phyloP scores from a whole-genome alignment of 768 basidiomycete genomes.

The Steccherinum ochraceum region DNA sequence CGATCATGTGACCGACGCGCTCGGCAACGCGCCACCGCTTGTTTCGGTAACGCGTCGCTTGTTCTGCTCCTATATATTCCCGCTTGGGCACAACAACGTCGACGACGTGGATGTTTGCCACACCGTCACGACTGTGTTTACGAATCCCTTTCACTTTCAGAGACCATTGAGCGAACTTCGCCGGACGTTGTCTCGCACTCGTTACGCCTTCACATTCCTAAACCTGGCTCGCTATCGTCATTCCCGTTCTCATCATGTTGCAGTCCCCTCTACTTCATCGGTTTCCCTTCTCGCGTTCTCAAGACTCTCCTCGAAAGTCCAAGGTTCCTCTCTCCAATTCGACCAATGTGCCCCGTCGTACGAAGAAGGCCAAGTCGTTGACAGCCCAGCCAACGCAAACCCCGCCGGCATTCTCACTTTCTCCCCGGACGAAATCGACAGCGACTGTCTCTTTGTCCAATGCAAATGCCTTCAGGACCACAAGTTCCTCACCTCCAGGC shows the following conservation, averaged over 20 bases:
- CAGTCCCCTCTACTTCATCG: neutral
- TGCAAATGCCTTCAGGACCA: constrained; percentile 21
- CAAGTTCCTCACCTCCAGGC: constrained; percentile 8
- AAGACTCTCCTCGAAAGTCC: neutral
- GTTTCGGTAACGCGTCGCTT: neutral
- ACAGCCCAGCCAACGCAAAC: constrained; percentile 5
- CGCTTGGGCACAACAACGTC: neutral
- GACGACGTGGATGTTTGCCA: neutral
- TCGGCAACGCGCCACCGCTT: neutral
- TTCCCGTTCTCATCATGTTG: neutral
- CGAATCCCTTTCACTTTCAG: neutral
- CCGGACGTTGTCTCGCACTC: neutral
- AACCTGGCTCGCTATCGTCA: neutral
- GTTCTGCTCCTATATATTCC: neutral
- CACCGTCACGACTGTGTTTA: neutral
- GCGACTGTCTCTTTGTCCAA: constrained; percentile 33
- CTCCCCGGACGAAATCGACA: constrained; percentile 29
- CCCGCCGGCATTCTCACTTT: constrained; percentile 10
- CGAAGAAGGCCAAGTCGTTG: neutral
- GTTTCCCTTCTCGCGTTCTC: neutral
- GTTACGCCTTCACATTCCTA: neutral
- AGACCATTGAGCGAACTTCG: neutral
- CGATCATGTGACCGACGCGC: neutral
- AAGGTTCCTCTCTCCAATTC: neutral
- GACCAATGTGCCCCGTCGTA: constrained; percentile 2